phyloP scores from a whole-genome alignment of 2,329 filamentous ascomycete genomes.

The Beauveria brongniartii region DNA sequence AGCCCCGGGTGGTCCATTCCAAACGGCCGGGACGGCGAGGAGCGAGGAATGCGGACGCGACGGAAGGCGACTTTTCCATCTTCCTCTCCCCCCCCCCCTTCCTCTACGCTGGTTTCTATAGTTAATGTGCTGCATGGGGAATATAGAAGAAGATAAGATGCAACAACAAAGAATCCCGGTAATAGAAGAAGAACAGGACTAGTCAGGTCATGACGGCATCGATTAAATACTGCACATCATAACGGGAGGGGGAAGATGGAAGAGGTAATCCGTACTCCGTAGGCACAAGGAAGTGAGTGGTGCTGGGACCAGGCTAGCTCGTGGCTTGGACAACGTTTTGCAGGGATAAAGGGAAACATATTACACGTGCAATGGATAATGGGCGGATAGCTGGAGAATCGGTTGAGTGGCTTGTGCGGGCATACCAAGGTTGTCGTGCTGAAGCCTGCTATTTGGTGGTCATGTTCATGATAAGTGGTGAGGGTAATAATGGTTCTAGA shows the following conservation, averaged over 20 bases:
- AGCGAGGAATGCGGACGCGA: background rate
- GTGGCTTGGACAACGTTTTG: constrained; percentile 1
- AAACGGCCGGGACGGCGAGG: background rate
- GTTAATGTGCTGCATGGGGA: background rate
- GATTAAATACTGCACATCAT: background rate
- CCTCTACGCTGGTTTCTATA: background rate
- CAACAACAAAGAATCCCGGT: background rate
- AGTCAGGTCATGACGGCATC: constrained; percentile 6
- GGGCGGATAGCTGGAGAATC: background rate
- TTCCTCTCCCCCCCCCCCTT: background rate
- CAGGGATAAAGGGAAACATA: background rate
- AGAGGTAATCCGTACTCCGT: too few species aligned
- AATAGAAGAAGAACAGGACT: background rate
- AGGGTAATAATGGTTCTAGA: too few species aligned
- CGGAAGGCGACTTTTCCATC: too few species aligned
- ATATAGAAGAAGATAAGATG: too few species aligned
- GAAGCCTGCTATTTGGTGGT: background rate
- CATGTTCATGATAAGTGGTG: too few species aligned
- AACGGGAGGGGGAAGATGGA: too few species aligned
- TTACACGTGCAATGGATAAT: background rate
- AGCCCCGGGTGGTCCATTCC: background rate
- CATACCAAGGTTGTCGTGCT: background rate
- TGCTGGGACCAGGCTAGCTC: background rate
- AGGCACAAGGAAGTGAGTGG: background rate
- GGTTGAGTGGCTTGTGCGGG: background rate